phyloP scores from a whole-genome alignment of 805 yeast genomes.

The Starmerella apis region DNA sequence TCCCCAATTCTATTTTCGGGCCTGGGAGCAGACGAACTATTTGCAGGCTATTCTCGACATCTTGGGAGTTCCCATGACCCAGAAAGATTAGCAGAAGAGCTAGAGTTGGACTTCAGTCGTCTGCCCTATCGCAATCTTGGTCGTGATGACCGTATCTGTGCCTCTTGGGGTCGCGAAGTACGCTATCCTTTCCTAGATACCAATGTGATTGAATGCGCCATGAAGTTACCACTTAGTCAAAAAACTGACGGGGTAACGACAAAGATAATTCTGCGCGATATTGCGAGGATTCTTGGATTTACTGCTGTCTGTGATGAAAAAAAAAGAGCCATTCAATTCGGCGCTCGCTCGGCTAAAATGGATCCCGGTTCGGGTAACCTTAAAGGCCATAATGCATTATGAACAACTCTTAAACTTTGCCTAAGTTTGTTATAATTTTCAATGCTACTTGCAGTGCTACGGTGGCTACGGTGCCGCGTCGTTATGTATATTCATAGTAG shows the following conservation, averaged over 20 bases:
- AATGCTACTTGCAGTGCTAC: too few species aligned
- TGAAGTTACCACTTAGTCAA: constrained; percentile 33
- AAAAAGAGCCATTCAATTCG: constrained; percentile 94
- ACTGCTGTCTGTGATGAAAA: constrained; percentile 56
- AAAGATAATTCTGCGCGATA: constrained; percentile 43
- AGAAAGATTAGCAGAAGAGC: constrained; percentile 44
- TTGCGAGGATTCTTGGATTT: constrained; percentile 45
- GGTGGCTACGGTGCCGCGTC: too few species aligned
- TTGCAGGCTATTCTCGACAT: constrained; percentile 92
- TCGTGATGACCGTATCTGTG: constrained; percentile 81
- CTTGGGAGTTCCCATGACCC: constrained; percentile 33
- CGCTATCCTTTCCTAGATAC: constrained; percentile 78
- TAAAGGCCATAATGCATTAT: constrained; percentile 47
- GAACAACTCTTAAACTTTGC: too few species aligned
- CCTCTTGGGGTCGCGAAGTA: constrained; percentile 79
- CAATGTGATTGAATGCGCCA: constrained; percentile 39
- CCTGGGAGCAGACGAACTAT: constrained; percentile 92
- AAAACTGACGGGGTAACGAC: constrained; percentile 34
- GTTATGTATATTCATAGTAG: background rate
- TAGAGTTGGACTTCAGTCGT: constrained; percentile 59
- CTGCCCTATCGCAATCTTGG: constrained; percentile 74
- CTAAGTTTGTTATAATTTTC: too few species aligned
- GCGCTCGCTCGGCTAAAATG: constrained; percentile 90
- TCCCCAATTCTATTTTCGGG: constrained; percentile 69
- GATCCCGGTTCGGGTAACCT: constrained; percentile 64